Conservation (phyloP, 1,284 basidiomycete genomes). For the Quambalaria eucalypti region DNA sequence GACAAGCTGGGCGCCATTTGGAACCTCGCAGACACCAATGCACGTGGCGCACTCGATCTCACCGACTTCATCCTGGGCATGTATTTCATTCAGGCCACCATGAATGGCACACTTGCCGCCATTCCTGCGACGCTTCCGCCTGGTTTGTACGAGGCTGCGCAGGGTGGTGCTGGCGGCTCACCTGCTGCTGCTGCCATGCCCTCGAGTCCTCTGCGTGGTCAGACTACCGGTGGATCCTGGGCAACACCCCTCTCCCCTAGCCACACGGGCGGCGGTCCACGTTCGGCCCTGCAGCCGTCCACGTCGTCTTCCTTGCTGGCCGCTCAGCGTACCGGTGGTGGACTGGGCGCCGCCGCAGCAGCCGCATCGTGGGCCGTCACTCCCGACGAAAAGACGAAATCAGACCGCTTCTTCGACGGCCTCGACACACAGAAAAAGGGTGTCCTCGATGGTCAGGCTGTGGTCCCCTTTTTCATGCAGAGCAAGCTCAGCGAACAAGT, state of each 20-base stretch:
- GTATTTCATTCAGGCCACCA: slow-evolving; percentile 77
- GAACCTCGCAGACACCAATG: slow-evolving; percentile 88
- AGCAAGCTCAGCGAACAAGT: slow-evolving; percentile 75
- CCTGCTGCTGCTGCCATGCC: slow-evolving; percentile 5
- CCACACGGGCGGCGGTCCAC: slow-evolving; percentile 28
- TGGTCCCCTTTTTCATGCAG: slow-evolving; percentile 91
- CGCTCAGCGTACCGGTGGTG: slow-evolving; percentile 38
- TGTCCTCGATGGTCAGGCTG: slow-evolving; percentile 82
- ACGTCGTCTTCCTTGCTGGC: slow-evolving; percentile 56
- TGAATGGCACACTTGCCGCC: slow-evolving; percentile 63
- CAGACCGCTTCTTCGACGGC: slow-evolving; percentile 73
- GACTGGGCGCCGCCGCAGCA: slow-evolving; percentile 11
- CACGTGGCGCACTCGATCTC: slow-evolving; percentile 77
- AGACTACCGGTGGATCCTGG: slow-evolving; percentile 26
- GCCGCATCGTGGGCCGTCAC: slow-evolving; percentile 71
- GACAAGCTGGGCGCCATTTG: slow-evolving; percentile 91
- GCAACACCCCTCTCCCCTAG: slow-evolving; percentile 5
- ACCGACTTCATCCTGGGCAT: slow-evolving; percentile 94
- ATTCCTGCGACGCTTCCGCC: slow-evolving; percentile 76
- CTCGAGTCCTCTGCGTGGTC: slow-evolving; percentile 17
- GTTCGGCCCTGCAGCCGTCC: slow-evolving; percentile 58
- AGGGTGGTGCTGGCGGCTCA: slow-evolving; percentile 25
- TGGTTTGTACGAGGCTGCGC: slow-evolving; percentile 71
- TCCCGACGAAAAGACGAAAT: slow-evolving; percentile 65
- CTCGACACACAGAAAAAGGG: slow-evolving; percentile 70